phyloP scores from a whole-genome alignment of 805 yeast genomes.

The Hanseniaspora guilliermondii region DNA sequence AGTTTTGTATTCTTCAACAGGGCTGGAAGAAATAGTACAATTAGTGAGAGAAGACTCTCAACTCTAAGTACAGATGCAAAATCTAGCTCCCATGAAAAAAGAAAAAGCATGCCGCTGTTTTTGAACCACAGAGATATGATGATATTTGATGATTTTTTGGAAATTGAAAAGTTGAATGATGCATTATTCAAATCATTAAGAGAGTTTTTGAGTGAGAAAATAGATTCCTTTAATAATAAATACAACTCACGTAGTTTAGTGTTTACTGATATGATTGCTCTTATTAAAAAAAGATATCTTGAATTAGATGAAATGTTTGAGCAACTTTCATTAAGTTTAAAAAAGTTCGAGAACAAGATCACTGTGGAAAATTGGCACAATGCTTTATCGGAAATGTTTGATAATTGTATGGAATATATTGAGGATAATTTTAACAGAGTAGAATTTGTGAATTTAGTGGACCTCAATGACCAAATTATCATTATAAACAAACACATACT shows the following conservation, averaged over 20 bases:
- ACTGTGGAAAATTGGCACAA: conserved; percentile 7
- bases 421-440: neutral
- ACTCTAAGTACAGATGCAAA: neutral
- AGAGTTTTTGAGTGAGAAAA: conserved; percentile 10
- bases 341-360: conserved; percentile 1
- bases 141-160: conserved; percentile 13
- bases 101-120: conserved; percentile 7
- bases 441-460: neutral
- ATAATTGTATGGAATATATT: neutral
- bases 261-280: neutral
- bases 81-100: neutral
- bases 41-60: conserved; percentile 11
- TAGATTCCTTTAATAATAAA: neutral
- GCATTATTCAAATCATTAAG: conserved; percentile 6
- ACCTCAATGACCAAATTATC: neutral
- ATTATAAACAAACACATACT: neutral
- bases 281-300: neutral
- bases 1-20: conserved; percentile 1
- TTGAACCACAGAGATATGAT: conserved; percentile 9
- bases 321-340: neutral
- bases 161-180: conserved; percentile 12
- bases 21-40: neutral
- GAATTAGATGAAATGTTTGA: conserved; percentile 4
- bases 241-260: neutral
- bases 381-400: neutral